These are phyloP conservation scores for Cladosporium sphaerospermum DNA, from an alignment of 2,329 filamentous ascomycete species.

Conservation along the genomic window DNA sequence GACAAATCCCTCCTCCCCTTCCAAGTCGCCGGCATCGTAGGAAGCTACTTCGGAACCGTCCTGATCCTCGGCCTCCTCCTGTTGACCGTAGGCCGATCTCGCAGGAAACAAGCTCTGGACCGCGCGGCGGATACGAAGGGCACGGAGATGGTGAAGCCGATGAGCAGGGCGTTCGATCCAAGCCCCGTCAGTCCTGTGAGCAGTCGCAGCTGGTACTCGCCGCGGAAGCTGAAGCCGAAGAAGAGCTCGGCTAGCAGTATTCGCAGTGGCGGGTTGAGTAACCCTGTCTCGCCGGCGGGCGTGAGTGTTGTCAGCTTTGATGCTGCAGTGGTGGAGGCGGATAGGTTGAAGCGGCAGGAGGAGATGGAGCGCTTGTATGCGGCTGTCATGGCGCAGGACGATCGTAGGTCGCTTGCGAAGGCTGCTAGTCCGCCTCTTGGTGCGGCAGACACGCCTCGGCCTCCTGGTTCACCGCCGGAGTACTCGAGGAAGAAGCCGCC, in stretches of 20 bases:
- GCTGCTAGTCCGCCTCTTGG: constrained; percentile 13
- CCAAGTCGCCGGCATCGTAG: constrained; percentile 77
- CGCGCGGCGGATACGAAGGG: constrained; percentile 47
- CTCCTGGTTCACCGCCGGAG: constrained; percentile 12
- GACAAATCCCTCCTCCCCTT: constrained; percentile 64
- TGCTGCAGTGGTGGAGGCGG: constrained; percentile 65
- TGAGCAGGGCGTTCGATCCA: constrained; percentile 29
- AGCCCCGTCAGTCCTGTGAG: constrained; percentile 29
- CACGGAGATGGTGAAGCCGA: constrained; percentile 52
- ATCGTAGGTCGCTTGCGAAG: constrained; percentile 32
- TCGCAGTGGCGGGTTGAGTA: constrained; percentile 38
- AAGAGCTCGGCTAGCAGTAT: constrained; percentile 24
- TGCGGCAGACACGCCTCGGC: neutral
- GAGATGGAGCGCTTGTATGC: constrained; percentile 89
- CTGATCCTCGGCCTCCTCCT: constrained; percentile 61
- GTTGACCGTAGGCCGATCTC: constrained; percentile 41
- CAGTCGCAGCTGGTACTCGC: constrained; percentile 26
- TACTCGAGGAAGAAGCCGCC: constrained; percentile 13
- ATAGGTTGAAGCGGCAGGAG: constrained; percentile 67
- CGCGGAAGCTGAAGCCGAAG: constrained; percentile 19
- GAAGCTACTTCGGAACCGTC: constrained; percentile 72
- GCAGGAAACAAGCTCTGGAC: constrained; percentile 40
- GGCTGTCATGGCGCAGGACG: constrained; percentile 84
- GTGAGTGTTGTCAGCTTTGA: constrained; percentile 69
- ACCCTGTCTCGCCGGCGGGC: constrained; percentile 32